These are phyloP conservation scores for Trypanosoma platydactyli DNA, from an alignment of 208 protist species.

Conservation along the genomic window DNA sequence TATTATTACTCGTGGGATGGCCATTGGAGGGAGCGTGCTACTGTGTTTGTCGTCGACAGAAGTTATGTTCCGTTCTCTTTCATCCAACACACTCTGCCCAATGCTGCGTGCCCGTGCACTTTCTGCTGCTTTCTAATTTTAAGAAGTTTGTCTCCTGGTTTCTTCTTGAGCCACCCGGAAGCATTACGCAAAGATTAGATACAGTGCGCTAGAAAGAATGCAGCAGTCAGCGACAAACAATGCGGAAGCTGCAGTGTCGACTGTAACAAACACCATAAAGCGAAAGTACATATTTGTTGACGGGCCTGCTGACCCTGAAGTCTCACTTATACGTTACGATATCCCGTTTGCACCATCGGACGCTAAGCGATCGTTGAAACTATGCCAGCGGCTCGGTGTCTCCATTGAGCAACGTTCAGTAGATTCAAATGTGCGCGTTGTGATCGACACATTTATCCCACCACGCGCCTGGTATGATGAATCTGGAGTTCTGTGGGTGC, in stretches of 20 bases:
- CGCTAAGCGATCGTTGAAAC: constrained; percentile 53
- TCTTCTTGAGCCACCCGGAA: too few species aligned
- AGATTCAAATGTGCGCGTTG: constrained; percentile 78
- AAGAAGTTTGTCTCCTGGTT: too few species aligned
- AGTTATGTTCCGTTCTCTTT: too few species aligned
- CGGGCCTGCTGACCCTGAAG: constrained; percentile 54
- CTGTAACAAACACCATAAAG: neutral
- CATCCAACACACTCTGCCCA: too few species aligned
- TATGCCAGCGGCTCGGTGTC: constrained; percentile 50
- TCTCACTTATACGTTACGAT: constrained; percentile 80
- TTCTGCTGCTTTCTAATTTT: too few species aligned
- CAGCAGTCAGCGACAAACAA: too few species aligned
- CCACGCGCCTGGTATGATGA: constrained; percentile 74
- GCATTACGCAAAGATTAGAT: too few species aligned
- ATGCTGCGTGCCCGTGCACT: too few species aligned
- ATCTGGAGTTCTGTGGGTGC: constrained; percentile 67
- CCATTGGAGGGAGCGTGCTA: too few species aligned
- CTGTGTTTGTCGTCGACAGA: too few species aligned
- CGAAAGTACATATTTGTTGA: constrained; percentile 62
- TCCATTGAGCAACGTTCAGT: constrained; percentile 34
- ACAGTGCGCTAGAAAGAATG: too few species aligned
- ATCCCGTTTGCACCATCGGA: constrained; percentile 70
- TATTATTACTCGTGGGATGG: too few species aligned
- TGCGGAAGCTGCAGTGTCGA: neutral
- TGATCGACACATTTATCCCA: constrained; percentile 84